phyloP scores from a whole-genome alignment of 768 basidiomycete species.

The Boletus rubescentipes region DNA sequence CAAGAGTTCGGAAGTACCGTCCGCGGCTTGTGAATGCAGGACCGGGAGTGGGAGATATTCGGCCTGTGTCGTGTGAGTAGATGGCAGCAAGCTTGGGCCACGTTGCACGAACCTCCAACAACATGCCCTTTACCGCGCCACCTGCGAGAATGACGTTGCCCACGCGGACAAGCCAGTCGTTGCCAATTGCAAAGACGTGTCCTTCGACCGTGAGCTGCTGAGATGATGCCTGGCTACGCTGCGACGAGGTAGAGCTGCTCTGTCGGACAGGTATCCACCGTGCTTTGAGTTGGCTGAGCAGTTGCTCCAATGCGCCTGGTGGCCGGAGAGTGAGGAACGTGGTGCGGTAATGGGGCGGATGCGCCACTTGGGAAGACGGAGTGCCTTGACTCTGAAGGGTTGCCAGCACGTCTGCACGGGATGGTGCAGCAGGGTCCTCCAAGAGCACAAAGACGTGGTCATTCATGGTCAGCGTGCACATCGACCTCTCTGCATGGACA shows the following conservation, averaged over 20 bases:
- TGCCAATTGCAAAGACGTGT: conserved; percentile 70
- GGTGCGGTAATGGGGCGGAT: conserved; percentile 62
- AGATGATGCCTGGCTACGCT: conserved; percentile 49
- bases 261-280: conserved; percentile 74
- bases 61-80: conserved; percentile 45
- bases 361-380: conserved; percentile 17
- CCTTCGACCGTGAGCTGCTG: conserved; percentile 77
- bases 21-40: conserved; percentile 59
- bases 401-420: conserved; percentile 53
- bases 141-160: conserved; percentile 78
- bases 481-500: conserved; percentile 59
- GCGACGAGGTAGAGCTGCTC: conserved; percentile 35
- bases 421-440: conserved; percentile 74
- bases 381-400: conserved; percentile 30
- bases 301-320: conserved; percentile 71
- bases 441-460: conserved; percentile 78
- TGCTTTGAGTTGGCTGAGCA: conserved; percentile 70
- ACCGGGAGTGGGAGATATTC: conserved; percentile 79
- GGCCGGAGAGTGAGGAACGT: conserved; percentile 77
- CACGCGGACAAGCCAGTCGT: conserved; percentile 77
- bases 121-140: conserved; percentile 78
- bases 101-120: conserved; percentile 60
- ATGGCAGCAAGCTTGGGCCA: not conserved
- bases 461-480: conserved; percentile 77
- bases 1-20: conserved; percentile 70